phyloP scores from a whole-genome alignment of 371 early-diverging fungal species.

The Dentiscutata heterogama region DNA sequence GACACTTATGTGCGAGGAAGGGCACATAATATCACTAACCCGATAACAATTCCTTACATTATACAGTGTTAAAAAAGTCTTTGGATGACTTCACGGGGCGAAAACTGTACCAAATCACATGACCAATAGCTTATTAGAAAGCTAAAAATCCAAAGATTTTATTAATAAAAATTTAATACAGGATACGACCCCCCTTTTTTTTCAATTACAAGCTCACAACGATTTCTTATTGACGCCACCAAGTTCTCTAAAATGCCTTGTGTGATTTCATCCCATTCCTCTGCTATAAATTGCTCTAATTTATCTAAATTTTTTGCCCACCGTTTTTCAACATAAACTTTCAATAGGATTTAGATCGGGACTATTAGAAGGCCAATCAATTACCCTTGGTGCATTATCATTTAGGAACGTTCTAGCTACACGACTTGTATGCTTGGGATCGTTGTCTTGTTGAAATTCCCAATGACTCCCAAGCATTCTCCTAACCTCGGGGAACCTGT shows the following conservation, averaged over 20 bases:
- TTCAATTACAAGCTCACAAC: constrained; percentile 19
- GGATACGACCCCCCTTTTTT: neutral
- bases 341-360: constrained; percentile 24
- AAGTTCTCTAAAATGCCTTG: neutral
- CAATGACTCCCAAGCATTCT: neutral
- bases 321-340: neutral
- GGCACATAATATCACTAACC: no score
- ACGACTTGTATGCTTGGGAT: constrained; percentile 23
- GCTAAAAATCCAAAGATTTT: neutral
- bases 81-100: neutral
- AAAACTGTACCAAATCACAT: neutral
- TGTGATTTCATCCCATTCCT: constrained; percentile 7
- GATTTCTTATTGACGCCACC: neutral
- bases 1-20: no score
- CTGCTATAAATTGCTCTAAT: neutral
- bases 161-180: constrained; percentile 10
- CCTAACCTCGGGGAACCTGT: neutral
- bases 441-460: constrained; percentile 11
- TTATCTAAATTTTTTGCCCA: constrained; percentile 4
- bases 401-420: neutral
- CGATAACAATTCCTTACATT: no score
- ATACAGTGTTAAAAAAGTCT: neutral
- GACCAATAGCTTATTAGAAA: neutral
- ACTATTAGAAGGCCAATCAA: constrained; percentile 8
- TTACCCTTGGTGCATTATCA: neutral